phyloP scores from a whole-genome alignment of 2,329 filamentous ascomycete genomes.

The Fusarium sp. region DNA sequence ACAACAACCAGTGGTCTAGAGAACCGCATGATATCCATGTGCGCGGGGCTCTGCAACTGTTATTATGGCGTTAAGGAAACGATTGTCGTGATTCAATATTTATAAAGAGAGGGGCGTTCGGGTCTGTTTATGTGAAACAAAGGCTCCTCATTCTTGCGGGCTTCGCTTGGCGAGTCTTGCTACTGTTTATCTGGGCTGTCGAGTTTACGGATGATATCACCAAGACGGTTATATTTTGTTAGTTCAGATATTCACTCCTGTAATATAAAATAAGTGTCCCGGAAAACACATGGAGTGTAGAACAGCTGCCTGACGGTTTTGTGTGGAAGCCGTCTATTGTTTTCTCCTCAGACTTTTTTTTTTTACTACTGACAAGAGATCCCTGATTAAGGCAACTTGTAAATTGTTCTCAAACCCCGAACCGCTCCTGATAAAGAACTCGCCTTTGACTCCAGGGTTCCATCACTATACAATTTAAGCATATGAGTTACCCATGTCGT shows the following conservation, averaged over 20 bases:
- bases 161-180: slow-evolving; percentile 1
- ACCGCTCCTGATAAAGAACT: slow-evolving; percentile 32
- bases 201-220: not conserved
- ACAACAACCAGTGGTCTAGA: slow-evolving; percentile 33
- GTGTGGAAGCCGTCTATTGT: not conserved
- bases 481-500: slow-evolving; percentile 72
- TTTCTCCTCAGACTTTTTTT: not conserved
- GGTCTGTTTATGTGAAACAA: slow-evolving; percentile 15
- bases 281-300: not conserved
- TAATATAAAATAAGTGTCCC: not conserved
- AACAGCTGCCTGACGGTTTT: not conserved
- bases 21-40: slow-evolving; percentile 28
- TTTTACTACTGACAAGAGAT: slow-evolving; percentile 1
- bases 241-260: not conserved
- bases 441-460: slow-evolving; percentile 38
- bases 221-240: not conserved
- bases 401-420: slow-evolving; percentile 16
- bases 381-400: slow-evolving; percentile 27
- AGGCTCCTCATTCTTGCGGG: slow-evolving; percentile 3
- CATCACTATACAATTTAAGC: slow-evolving; percentile 45
- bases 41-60: slow-evolving; percentile 7
- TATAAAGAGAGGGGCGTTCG: slow-evolving; percentile 41
- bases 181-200: not conserved
- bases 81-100: slow-evolving; percentile 17
- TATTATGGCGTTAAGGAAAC: slow-evolving; percentile 37